phyloP scores from a whole-genome alignment of 2,329 filamentous ascomycete genomes.

The Arachnomyces sp. region DNA sequence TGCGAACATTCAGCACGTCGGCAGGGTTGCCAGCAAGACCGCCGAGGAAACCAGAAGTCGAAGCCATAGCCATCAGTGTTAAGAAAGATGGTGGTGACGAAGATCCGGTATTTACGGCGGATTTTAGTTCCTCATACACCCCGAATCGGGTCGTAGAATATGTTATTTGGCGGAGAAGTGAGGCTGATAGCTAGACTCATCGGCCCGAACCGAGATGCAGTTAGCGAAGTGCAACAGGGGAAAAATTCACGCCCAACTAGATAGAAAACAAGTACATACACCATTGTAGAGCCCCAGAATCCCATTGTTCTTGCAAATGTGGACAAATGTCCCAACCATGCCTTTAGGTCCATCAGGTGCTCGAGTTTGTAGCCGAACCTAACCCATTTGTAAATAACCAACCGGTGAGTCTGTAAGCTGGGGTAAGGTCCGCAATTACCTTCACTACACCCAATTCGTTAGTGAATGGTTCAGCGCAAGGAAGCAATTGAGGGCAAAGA shows the following conservation, averaged over 20 bases:
- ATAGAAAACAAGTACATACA: constrained; percentile 34
- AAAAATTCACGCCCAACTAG: too few species aligned
- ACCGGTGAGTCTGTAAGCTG: constrained; percentile 1
- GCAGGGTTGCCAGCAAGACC: constrained; percentile 89
- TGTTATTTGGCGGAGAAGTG: constrained; percentile 84
- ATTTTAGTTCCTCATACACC: constrained; percentile 90
- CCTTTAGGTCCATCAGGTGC: constrained; percentile 64
- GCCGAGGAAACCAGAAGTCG: constrained; percentile 75
- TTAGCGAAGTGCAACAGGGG: constrained; percentile 1
- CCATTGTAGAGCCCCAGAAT: constrained; percentile 79
- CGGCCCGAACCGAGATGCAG: too few species aligned
- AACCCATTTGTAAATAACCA: constrained; percentile 9
- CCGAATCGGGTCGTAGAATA: constrained; percentile 96
- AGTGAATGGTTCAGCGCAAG: constrained; percentile 10
- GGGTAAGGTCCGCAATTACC: constrained; percentile 25
- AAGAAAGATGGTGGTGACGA: constrained; percentile 57
- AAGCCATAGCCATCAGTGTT: constrained; percentile 74
- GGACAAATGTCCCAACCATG: constrained; percentile 78
- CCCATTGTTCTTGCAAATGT: constrained; percentile 71
- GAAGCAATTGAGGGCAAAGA: constrained; percentile 13
- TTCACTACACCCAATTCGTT: constrained; percentile 44
- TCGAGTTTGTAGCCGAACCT: constrained; percentile 86
- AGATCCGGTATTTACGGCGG: constrained; percentile 44
- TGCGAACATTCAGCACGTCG: constrained; percentile 94
- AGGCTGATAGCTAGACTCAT: constrained; percentile 63